Evolutionary conservation across 1,284 basidiomycete genomes (phyloP), one percentile per base, ranked within the genome.

Genomic region (Ganoderma lucidum): DNA sequence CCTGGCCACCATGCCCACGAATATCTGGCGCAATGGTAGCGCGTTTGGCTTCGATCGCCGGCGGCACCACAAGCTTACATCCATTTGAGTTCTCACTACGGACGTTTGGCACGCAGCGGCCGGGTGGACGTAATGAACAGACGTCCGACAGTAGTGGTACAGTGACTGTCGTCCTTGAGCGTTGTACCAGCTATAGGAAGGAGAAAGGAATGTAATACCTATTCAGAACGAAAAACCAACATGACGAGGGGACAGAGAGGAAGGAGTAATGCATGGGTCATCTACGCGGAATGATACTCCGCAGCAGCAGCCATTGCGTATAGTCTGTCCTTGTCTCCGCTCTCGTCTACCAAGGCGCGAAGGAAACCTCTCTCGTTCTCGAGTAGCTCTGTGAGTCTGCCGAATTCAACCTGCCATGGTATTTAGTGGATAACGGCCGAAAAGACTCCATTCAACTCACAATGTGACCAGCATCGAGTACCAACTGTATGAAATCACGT

Each of bases 21-120:
- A 85, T 88, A 85, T 87, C 87, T 90, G 82, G 88, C 88, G 87
- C 88, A 89, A 90, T 90, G 90, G 90, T 91, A 91, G 90, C 90
- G 90, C 90, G 90, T 92, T 91, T 91, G 90, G 90, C 90, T 92
- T 92, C 90, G 90, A 92, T 87, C 76, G 88, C 88, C 78, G 77
- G 79, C 78, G 83, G 78, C 55, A 93, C 88, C 90, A 92, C 90
- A 90, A 92, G 90, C 90, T 89, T 92, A 90, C 90, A 92, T 8
- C 3, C 9, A 6, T 6, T 45, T 45, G 9, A 9, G 6, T 6
- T 19, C 19, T 45, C 17, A 19, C 44, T 45, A 44, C 35, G 35
- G 2, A 44, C 44, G 6, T 19, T 1, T 15, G 17, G 44, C 17
- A 6, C 23, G 23, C 23, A 19, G 19, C 44, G 44, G 19, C 6